Base-by-base conservation (phyloP, 768 basidiomycete genomes). In the Amanita pseudoporphyria region DNA sequence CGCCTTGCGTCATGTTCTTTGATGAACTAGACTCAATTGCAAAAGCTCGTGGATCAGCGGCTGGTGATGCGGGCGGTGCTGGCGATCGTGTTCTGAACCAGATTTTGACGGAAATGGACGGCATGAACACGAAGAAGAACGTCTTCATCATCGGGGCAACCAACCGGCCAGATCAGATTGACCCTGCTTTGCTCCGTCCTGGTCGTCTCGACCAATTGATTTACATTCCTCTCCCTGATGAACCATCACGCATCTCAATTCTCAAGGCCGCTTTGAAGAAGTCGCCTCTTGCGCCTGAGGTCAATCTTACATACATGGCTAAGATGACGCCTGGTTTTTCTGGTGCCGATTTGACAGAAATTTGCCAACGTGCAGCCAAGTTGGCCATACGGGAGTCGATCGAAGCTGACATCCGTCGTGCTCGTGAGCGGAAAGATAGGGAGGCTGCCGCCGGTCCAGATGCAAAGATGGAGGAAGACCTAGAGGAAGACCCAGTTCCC, bases 1-100 rank as follows among this genome's bases (percentile, higher is more conserved):
- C 96, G 22, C 96, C 96, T 49, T 98, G 96, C 64, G 96, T 99
- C 58, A 96, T 99, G 92, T 99, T 99, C 88, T 99, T 99, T 70
- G 96, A 99, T 60, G 96, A 99, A 67, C 76, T 99, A 65, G 96
- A 99, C 67, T 96, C 95, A 13, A 98, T 99, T 60, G 96, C 96
- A 40, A 98, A 98, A 73, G 81, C 93, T 47, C 90, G 96, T 69
- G 86, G 90, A 47, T 76, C 77, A 18, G 76, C 78, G 2, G 69
- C 75, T 7, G 93, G 93, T 33, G 96, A 98, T 68, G 96, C 70
- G 48, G 96, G 96, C 55, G 96, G 96, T 54, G 95, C 96, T 10
- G 86, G 95, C 32, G 96, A 99, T 62, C 91, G 96, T 72, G 96
- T 98, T 13, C 77, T 99, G 52, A 97, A 99, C 69, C 90, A 94